Evolutionary conservation across 202 grass and related monocot genomes (phyloP), one percentile per base, ranked within the genome.

Genomic region (Eragrostis tef): DNA sequence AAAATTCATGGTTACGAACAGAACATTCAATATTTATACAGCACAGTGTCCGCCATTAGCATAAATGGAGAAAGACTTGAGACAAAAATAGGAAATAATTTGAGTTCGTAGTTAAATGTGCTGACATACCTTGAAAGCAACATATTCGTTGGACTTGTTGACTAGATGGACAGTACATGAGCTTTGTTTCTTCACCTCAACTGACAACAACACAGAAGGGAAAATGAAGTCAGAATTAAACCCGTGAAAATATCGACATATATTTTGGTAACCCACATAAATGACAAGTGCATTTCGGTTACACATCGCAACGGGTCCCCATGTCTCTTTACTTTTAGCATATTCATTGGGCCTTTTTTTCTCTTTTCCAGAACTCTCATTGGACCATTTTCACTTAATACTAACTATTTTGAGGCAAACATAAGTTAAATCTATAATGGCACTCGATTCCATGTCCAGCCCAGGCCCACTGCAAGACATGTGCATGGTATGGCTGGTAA

Each of bases 171-270:
- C 89, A 31, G 83, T 63, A 84, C 96, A 99, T 19, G 90, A 85
- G 82, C 96, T 95, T 74, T 99, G 96, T 82, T 96, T 99, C 89
- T 93, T 96, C 89, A 99, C 80, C 81, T 93, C 92, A 93, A 99
- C 96, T 99, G 85, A 39, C 69, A 80, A n/a, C n/a, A n/a, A 78
- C 12, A 77, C 0, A 65, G 11, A 89, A 68, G 1, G 9, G 70
- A 1, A 72, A 53, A 80, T 31, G 26, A 68, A 70, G 62, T n/a
- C n/a, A n/a, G n/a, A n/a, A n/a, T n/a, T n/a, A n/a, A n/a, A n/a
- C n/a, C n/a, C n/a, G n/a, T n/a, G n/a, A n/a, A n/a, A n/a, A n/a
- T n/a, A n/a, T n/a, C n/a, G n/a, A n/a, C n/a, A n/a, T n/a, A n/a
- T n/a, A n/a, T n/a, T n/a, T n/a, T n/a, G n/a, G n/a, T n/a, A n/a